Evolutionary conservation across 331 rosid species (phyloP).

Genomic region (Saraca asoca): DNA sequence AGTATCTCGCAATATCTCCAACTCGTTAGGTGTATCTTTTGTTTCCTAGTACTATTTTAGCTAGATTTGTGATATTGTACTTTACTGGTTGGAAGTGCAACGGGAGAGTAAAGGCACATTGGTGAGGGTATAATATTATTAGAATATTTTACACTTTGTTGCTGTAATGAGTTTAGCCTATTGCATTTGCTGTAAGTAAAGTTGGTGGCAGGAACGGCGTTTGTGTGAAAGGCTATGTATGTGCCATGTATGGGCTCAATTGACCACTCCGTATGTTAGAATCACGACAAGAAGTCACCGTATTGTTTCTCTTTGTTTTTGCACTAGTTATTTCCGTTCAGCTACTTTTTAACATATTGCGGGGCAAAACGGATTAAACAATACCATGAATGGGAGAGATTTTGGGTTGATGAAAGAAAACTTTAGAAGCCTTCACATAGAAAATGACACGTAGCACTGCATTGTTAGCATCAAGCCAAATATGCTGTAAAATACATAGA

Average conservation of each 20-base stretch:
- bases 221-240: neutral
- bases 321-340: slow-evolving; percentile 9
- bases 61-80: slow-evolving; percentile 5
- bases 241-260: too few relatives aligned
- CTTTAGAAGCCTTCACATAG: slow-evolving; percentile 2
- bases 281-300: too few relatives aligned
- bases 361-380: slow-evolving; percentile 6
- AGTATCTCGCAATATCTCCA: slow-evolving; percentile 2
- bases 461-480: neutral
- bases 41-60: neutral
- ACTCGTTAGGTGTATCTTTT: slow-evolving; percentile 19
- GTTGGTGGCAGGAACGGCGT: slow-evolving; percentile 37
- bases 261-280: too few relatives aligned
- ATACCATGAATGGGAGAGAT: neutral
- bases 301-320: neutral
- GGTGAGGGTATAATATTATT: neutral
- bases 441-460: slow-evolving; percentile 3
- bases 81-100: slow-evolving; percentile 38
- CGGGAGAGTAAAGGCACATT: slow-evolving; percentile 2
- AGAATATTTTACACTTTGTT: slow-evolving; percentile 6
- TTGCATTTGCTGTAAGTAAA: slow-evolving; percentile 12
- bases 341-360: neutral
- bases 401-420: neutral
- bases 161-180: neutral
- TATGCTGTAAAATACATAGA: neutral